Conservation (phyloP, 768 basidiomycete genomes). For the Tremella mesenterica region DNA sequence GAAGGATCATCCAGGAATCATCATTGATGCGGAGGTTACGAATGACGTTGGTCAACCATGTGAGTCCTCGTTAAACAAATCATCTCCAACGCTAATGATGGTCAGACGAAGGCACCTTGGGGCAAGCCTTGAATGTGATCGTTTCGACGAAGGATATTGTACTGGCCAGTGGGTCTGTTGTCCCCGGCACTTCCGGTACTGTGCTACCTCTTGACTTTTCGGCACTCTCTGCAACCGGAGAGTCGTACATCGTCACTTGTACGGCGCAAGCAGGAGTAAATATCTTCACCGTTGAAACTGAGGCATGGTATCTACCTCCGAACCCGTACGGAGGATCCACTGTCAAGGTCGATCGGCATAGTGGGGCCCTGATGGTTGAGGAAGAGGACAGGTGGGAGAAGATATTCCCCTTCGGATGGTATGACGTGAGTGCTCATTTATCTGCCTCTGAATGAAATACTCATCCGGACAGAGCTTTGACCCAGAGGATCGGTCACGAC, state of each 20-base stretch:
- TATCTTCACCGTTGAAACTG: slow-evolving; percentile 49
- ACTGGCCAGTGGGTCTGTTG: background rate
- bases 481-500: too few species aligned
- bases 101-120: background rate
- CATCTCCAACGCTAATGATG: background rate
- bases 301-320: slow-evolving; percentile 47
- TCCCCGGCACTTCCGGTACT: slow-evolving; percentile 4
- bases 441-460: background rate
- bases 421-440: slow-evolving; percentile 53
- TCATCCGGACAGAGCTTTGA: background rate
- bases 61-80: slow-evolving; percentile 3
- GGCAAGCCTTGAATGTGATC: too few species aligned
- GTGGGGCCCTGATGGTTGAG: slow-evolving; percentile 26
- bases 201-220: slow-evolving; percentile 1
- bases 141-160: background rate
- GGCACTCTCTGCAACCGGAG: background rate
- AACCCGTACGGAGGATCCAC: slow-evolving; percentile 28
- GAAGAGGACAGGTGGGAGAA: slow-evolving; percentile 36
- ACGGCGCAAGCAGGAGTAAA: slow-evolving; percentile 31
- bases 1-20: slow-evolving; percentile 11
- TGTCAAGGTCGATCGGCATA: slow-evolving; percentile 38
- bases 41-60: slow-evolving; percentile 14
- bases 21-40: slow-evolving; percentile 15
- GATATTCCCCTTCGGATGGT: slow-evolving; percentile 55
- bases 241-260: slow-evolving; percentile 11